These are phyloP conservation scores for Colletotrichum caudatum DNA, from an alignment of 2,329 filamentous ascomycete genomes.

Conservation along the genomic window DNA sequence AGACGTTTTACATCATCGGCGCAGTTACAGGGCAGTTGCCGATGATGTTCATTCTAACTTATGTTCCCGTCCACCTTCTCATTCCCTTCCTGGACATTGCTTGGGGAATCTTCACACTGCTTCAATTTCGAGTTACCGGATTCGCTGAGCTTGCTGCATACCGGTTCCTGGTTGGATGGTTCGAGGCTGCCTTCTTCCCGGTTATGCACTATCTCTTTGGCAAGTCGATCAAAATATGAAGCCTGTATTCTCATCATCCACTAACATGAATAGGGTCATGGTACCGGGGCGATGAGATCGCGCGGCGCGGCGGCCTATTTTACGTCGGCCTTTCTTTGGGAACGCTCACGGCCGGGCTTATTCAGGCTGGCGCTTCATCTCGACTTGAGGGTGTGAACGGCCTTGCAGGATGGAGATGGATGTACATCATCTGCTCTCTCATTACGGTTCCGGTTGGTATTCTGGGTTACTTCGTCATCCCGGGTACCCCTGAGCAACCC, in stretches of 20 bases:
- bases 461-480: constrained; percentile 55
- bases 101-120: constrained; percentile 69
- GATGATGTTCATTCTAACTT: constrained; percentile 48
- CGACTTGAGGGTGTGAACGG: constrained; percentile 56
- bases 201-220: constrained; percentile 56
- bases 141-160: constrained; percentile 43
- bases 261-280: constrained; percentile 60
- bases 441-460: constrained; percentile 57
- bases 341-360: constrained; percentile 58
- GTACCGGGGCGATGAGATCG: constrained; percentile 59
- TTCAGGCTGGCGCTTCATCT: constrained; percentile 59
- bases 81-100: constrained; percentile 55
- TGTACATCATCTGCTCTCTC: constrained; percentile 59
- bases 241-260: not conserved
- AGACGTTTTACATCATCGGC: constrained; percentile 46
- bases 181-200: constrained; percentile 50
- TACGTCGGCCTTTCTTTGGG: constrained; percentile 58
- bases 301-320: constrained; percentile 58
- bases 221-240: constrained; percentile 10
- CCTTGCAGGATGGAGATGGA: constrained; percentile 59
- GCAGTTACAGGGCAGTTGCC: constrained; percentile 46
- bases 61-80: constrained; percentile 46
- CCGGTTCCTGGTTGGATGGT: constrained; percentile 52
- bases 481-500: constrained; percentile 49
- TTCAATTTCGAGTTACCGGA: constrained; percentile 47